phyloP scores from a whole-genome alignment of 495 filamentous ascomycete species.

The Penicillium crystallinum region DNA sequence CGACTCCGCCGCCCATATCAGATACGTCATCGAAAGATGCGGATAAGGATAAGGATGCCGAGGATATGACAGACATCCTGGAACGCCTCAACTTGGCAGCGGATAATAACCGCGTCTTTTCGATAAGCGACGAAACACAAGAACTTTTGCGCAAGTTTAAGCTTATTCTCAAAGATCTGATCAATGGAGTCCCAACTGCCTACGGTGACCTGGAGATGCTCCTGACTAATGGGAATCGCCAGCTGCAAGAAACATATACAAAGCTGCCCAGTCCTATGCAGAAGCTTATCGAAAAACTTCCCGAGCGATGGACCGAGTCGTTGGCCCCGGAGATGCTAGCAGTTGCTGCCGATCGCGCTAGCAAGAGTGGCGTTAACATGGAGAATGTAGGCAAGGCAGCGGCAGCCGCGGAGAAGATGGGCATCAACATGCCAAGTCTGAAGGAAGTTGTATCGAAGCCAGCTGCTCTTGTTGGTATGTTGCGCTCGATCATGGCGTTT shows the following conservation, averaged over 20 bases:
- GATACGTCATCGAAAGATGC: constrained; percentile 33
- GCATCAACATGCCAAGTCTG: constrained; percentile 54
- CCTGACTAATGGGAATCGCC: constrained; percentile 71
- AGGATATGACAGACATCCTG: constrained; percentile 71
- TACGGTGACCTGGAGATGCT: constrained; percentile 83
- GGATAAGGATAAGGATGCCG: constrained; percentile 62
- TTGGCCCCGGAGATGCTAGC: constrained; percentile 78
- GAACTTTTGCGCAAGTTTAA: constrained; percentile 80
- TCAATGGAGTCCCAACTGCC: constrained; percentile 86
- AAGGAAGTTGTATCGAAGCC: constrained; percentile 82
- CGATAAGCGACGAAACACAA: constrained; percentile 73
- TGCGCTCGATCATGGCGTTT: constrained; percentile 81
- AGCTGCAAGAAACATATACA: constrained; percentile 70
- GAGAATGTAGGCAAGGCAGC: constrained; percentile 46
- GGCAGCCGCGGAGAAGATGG: constrained; percentile 47
- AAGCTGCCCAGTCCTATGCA: constrained; percentile 76
- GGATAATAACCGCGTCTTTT: constrained; percentile 73
- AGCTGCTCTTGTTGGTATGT: constrained; percentile 72
- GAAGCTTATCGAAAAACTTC: constrained; percentile 79
- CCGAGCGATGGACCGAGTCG: constrained; percentile 68
- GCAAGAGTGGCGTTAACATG: constrained; percentile 59
- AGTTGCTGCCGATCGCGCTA: constrained; percentile 62
- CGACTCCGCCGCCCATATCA: constrained; percentile 5
- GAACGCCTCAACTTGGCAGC: constrained; percentile 75
- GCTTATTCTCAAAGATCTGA: constrained; percentile 81